Evolutionary conservation across 139 green algal genomes (phyloP).

Genomic region (Yamagishiella unicocca): DNA sequence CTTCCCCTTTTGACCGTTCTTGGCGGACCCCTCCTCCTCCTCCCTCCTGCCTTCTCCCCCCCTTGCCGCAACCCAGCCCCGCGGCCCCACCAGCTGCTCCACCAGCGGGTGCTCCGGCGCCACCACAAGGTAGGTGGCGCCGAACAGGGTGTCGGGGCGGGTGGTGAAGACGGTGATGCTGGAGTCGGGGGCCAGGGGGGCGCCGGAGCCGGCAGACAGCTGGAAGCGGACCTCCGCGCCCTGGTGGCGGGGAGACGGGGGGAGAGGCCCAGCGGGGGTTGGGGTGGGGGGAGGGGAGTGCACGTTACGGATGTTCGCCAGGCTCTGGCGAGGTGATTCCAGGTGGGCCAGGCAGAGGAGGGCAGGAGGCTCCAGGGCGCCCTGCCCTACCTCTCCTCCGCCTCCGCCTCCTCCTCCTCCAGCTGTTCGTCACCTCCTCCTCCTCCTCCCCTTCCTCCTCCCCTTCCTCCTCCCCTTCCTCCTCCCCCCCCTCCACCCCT

Average conservation of each 20-base stretch:
- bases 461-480: too few relatives aligned
- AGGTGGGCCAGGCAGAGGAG: too few relatives aligned
- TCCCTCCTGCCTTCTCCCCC: neutral
- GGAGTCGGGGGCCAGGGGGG: neutral
- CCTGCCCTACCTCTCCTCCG: too few relatives aligned
- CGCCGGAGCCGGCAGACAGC: slow-evolving; percentile 49
- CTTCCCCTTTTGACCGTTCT: neutral
- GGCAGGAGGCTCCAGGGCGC: too few relatives aligned
- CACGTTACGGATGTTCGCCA: too few relatives aligned
- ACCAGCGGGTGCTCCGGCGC: slow-evolving; percentile 96
- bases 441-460: too few relatives aligned
- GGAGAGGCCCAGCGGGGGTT: neutral
- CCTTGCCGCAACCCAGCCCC: too few relatives aligned
- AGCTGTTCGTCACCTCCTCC: too few relatives aligned
- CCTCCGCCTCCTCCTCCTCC: too few relatives aligned
- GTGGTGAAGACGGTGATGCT: slow-evolving; percentile 90
- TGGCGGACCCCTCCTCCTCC: neutral
- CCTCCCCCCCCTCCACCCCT: too few relatives aligned
- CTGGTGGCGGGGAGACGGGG: slow-evolving; percentile 25
- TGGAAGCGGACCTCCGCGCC: slow-evolving; percentile 74
- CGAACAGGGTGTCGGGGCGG: slow-evolving; percentile 97
- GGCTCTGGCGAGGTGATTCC: too few relatives aligned
- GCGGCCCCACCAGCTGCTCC: slow-evolving; percentile 39
- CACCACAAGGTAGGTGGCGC: slow-evolving; percentile 96
- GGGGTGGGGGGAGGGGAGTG: too few relatives aligned